A percentile compares a stretch with the other conserved stretches of the same genome.
phyloP scores from a whole-genome alignment of 805 yeast species.

The Zygoascus bituminiphila region DNA sequence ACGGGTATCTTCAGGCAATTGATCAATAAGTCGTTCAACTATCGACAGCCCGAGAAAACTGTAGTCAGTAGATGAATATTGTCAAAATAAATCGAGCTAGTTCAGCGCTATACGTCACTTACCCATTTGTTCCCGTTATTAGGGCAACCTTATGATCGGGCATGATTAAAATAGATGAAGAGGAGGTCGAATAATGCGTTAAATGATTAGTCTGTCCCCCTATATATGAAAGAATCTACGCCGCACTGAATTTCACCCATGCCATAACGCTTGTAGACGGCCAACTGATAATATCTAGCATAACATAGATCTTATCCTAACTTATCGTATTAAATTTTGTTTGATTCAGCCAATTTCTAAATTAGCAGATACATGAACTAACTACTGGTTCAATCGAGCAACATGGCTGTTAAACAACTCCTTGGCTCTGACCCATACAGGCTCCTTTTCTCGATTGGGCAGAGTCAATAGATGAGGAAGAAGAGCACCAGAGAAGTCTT shows the following conservation, averaged over 20 bases:
- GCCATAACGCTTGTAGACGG: no score
- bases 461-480: slow-evolving; percentile 82
- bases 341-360: no score
- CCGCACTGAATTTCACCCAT: no score
- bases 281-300: no score
- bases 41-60: slow-evolving; percentile 80
- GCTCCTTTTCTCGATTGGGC: slow-evolving; percentile 71
- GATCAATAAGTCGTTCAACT: slow-evolving; percentile 68
- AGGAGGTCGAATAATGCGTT: no score
- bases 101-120: slow-evolving; percentile 5
- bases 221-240: no score
- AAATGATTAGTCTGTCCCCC: no score
- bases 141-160: slow-evolving; percentile 27
- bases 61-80: slow-evolving; percentile 1
- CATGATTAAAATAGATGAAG: background rate
- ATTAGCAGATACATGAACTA: no score
- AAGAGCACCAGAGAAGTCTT: slow-evolving; percentile 77
- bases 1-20: slow-evolving; percentile 43
- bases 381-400: slow-evolving; percentile 42
- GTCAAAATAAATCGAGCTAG: background rate
- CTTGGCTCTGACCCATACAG: slow-evolving; percentile 90
- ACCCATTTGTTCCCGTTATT: slow-evolving; percentile 36
- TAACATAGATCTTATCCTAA: no score
- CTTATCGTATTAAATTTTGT: no score
- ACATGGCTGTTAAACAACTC: slow-evolving; percentile 77